Evolutionary conservation across 1,284 basidiomycete species (phyloP).

Genomic region (Trichosporon faecale): DNA sequence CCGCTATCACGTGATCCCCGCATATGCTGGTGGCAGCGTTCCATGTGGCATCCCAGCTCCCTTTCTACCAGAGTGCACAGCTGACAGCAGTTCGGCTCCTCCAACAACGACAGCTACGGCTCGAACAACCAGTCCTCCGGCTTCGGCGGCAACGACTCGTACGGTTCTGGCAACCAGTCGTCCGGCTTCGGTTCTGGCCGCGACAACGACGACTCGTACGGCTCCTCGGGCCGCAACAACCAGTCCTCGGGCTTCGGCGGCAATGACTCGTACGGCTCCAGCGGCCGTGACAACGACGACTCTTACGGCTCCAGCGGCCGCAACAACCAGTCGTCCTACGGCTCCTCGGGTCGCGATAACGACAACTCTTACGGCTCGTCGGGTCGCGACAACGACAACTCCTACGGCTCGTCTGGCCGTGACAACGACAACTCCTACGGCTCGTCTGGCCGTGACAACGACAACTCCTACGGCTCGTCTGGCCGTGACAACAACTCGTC

Average conservation of each 20-base stretch:
- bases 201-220: not conserved
- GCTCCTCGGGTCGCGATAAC: not conserved
- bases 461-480: constrained; percentile 15
- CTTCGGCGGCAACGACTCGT: not conserved
- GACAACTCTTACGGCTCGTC: constrained; percentile 11
- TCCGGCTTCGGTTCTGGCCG: no score
- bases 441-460: constrained; percentile 4
- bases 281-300: not conserved
- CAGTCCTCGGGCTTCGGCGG: not conserved
- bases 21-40: no score
- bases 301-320: constrained; percentile 14
- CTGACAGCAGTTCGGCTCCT: not conserved
- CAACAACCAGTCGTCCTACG: constrained; percentile 11
- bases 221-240: no score
- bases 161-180: constrained; percentile 9
- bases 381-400: constrained; percentile 13
- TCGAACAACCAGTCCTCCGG: not conserved
- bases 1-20: not conserved
- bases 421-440: constrained; percentile 17
- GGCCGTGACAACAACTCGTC: constrained; percentile 1
- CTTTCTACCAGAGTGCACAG: not conserved
- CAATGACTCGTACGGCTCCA: constrained; percentile 13
- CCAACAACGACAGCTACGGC: not conserved
- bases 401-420: constrained; percentile 10
- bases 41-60: not conserved